Evolutionary conservation across 768 basidiomycete species (phyloP), one percentile per base, ranked within the genome.

Genomic region (Chalciporus piperatus): DNA sequence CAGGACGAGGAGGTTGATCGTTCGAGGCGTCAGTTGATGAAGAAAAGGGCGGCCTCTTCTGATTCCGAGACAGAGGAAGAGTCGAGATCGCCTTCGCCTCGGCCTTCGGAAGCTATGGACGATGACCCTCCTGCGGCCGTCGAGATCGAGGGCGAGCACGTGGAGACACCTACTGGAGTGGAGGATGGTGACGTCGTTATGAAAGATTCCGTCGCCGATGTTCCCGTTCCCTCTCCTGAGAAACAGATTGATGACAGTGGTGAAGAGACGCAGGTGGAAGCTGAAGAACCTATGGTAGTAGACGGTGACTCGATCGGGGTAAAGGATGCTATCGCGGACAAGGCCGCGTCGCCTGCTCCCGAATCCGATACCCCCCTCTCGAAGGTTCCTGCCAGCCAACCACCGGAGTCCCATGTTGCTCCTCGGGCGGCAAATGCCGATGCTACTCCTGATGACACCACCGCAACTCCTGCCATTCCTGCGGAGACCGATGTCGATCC

Each of bases 71-170:
- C 45, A 40, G 74, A 75, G 41, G 70, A 70, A 48, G 51, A 41
- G 11, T 59, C 57, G 2, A 27, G 48, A 55, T 46, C 56, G 1
- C 47, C 56, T 51, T 52, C 63, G 27, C 25, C 55, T 27, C 51
- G 62, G n/a, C 35, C n/a, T 23, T 58, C 40, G 16, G n/a, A 37
- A 13, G 33, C 6, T 4, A 19, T 10, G 6, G 41, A 59, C 12
- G 70, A 69, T 44, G 70, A 74, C 51, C 51, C 54, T 37, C 72
- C 72, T 63, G 70, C 3, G 70, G 66, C 8, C 47, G 74, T 44
- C 70, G 64, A 8, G 41, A 3, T 13, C 23, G 46, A 33, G 38
- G 32, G 30, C 12, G n/a, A 32, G 7, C 13, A 17, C 11, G 17
- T 3, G 10, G 35, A 48, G 8, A 35, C 28, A 45, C 23, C 41